Evolutionary conservation across 768 basidiomycete species (phyloP).

Genomic region (Pisolithus albus): DNA sequence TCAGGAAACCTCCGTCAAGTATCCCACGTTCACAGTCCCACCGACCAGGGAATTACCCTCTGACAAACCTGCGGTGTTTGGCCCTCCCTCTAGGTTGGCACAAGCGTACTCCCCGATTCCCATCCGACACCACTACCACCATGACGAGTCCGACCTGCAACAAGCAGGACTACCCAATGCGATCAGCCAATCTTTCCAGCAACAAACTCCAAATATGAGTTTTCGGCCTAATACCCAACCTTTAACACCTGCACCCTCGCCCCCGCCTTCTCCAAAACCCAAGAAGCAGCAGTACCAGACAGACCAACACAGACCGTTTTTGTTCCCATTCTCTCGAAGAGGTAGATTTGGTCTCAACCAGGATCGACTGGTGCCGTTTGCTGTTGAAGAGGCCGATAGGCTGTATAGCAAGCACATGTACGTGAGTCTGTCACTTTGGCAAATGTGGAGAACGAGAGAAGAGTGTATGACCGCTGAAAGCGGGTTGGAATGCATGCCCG

Average conservation of each 20-base stretch:
- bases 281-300: conserved; percentile 99
- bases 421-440: conserved; percentile 77
- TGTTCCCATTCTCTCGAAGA: conserved; percentile 87
- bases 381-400: conserved; percentile 91
- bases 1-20: conserved; percentile 89
- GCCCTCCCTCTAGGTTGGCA: conserved; percentile 61
- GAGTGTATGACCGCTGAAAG: conserved; percentile 94
- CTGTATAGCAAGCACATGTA: conserved; percentile 89
- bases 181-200: conserved; percentile 31
- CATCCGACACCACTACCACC: conserved; percentile 89
- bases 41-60: conserved; percentile 23
- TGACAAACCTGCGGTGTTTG: conserved; percentile 24
- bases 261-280: conserved; percentile 77
- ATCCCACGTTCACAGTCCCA: conserved; percentile 84
- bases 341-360: conserved; percentile 44
- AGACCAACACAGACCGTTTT: conserved; percentile 86
- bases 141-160: conserved; percentile 58
- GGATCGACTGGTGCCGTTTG: conserved; percentile 79
- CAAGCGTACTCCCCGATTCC: conserved; percentile 93
- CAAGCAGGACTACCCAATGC: conserved; percentile 35
- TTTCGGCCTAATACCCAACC: conserved; percentile 51
- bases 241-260: conserved; percentile 86
- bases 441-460: conserved; percentile 94
- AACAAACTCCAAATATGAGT: conserved; percentile 22
- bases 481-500: conserved; percentile 77